Evolutionary conservation across 805 yeast species (phyloP), one percentile per base, ranked within the genome.

Genomic region (Monosporozyma unispora): DNA sequence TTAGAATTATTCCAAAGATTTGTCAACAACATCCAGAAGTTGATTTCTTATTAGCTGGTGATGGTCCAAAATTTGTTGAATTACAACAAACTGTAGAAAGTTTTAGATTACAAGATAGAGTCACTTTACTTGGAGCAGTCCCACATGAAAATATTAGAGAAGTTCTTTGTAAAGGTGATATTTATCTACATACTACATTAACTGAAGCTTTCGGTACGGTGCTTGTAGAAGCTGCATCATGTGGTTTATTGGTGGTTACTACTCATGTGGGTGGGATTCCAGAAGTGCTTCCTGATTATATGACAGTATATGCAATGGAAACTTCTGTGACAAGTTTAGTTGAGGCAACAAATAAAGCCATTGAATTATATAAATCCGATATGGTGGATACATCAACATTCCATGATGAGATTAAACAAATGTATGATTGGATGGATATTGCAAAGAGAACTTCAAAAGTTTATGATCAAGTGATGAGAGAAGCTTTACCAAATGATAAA

Each of bases 201-300:
- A 93, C 98, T 0, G 99, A 93, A 64, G 99, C 98, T 0, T 93
- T 93, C 68, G 99, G 99, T 2, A 93, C 99, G 0, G 98, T 88
- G 0, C 70, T 93, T 10, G 96, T 93, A 0, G 99, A 93, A 63
- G 99, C 99, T 0, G 99, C 97, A 0, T 84, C 96, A 1, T 93
- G 98, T 71, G 97, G 97, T 0, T 66, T 93, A 35, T 73, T 87
- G 18, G 96, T 93, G 2, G 99, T 93, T 0, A 89, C 97, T 0
- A 93, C 99, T 0, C 80, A 81, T 50, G 99, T 93, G 0, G 99
- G 99, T 11, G 99, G 99, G 4, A 90, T 93, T 38, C 97, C 97
- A 0, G 99, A 93, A 62, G 98, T 93, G 3, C 68, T 93, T 37
- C 99, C 99, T 0, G 75, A 76, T 22, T 86, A 89, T 59, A 93